Conservation (phyloP, 768 basidiomycete genomes). For the Rossbeevera mucosa region DNA sequence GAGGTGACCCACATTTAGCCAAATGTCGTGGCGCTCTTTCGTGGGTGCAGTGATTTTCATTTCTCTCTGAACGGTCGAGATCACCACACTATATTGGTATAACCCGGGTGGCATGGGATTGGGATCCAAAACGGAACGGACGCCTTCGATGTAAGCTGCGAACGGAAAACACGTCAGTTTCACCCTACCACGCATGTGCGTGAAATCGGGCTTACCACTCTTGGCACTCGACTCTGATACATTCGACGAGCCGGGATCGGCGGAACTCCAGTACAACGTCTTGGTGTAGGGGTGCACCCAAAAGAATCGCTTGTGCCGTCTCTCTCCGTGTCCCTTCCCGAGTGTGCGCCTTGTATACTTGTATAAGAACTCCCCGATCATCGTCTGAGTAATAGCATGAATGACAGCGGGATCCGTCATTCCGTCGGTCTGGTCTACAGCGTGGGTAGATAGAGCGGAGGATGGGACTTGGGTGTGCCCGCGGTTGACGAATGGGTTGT, state of each 20-base stretch:
- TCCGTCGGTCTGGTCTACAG: slow-evolving; percentile 26
- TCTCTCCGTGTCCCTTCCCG: slow-evolving; percentile 87
- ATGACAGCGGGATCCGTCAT: slow-evolving; percentile 87
- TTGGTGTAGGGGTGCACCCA: slow-evolving; percentile 99
- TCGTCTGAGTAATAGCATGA: slow-evolving; percentile 97
- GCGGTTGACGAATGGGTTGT: slow-evolving; percentile 45
- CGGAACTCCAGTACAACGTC: slow-evolving; percentile 94
- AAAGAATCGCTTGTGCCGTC: slow-evolving; percentile 92
- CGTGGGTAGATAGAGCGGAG: slow-evolving; percentile 43
- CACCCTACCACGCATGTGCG: neutral
- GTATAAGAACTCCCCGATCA: slow-evolving; percentile 98
- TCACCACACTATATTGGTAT: slow-evolving; percentile 87
- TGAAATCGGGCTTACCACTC: slow-evolving; percentile 67
- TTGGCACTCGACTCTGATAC: slow-evolving; percentile 92
- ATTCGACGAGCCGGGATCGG: slow-evolving; percentile 85
- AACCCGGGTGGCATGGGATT: slow-evolving; percentile 96
- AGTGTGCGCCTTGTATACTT: slow-evolving; percentile 91
- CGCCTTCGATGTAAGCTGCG: slow-evolving; percentile 88
- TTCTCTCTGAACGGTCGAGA: slow-evolving; percentile 90
- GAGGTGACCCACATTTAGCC: slow-evolving; percentile 69
- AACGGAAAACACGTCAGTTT: slow-evolving; percentile 2
- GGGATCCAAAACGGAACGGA: slow-evolving; percentile 86
- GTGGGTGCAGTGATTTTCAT: slow-evolving; percentile 98
- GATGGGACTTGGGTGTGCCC: slow-evolving; percentile 32
- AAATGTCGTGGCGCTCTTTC: slow-evolving; percentile 94